Base-by-base conservation (phyloP, 345 rosid species). In the Euclidium syriacum region DNA sequence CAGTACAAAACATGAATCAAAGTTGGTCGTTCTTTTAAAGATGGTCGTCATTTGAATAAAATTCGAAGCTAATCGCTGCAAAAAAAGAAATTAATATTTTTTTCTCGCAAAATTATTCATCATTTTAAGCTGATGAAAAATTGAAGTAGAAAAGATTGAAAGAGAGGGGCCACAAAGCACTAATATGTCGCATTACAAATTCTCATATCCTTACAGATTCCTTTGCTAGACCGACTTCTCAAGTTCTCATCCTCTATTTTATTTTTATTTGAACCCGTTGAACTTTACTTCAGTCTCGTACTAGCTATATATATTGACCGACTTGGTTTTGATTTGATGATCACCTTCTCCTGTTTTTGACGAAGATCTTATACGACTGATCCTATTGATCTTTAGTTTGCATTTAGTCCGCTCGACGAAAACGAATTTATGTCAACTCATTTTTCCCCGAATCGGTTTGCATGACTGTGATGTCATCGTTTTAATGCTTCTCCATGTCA, bases 131-230 rank as follows among this genome's bases (percentile, higher is more conserved):
- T n/a, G n/a, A n/a, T n/a, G n/a, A n/a, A 10, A 38, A 39, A 29
- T 6, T 11, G 4, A 36, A 25, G 8, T 6, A 22, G 42, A 12
- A 14, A 27, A 15, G 10, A 15, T 7, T 6, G 9, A 8, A 22
- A n/a, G n/a, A 25, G 30, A 25, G 38, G 69, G 62, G 38, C 62
- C 46, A 23, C 69, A 22, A 8, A 19, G 53, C 62, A 53, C 35
- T 65, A 34, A 54, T 53, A 41, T 42, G 53, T 46, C 11, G 19
- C 16, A 39, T 5, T 27, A 36, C 27, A 44, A 48, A 51, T 39
- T 22, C 51, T 38, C 52, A 9, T 52, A 11, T 14, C 22, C 29
- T 63, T 23, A 10, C 1, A 65, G 62, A 54, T 54, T 65, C 68
- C 54, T 43, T 53, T 3, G 5, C 9, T 22, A 18, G 22, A 35